Evolutionary conservation across 1,139 yeast species (phyloP), one percentile per base, ranked within the genome.

Genomic region (Scheffersomyces parashehatae): DNA sequence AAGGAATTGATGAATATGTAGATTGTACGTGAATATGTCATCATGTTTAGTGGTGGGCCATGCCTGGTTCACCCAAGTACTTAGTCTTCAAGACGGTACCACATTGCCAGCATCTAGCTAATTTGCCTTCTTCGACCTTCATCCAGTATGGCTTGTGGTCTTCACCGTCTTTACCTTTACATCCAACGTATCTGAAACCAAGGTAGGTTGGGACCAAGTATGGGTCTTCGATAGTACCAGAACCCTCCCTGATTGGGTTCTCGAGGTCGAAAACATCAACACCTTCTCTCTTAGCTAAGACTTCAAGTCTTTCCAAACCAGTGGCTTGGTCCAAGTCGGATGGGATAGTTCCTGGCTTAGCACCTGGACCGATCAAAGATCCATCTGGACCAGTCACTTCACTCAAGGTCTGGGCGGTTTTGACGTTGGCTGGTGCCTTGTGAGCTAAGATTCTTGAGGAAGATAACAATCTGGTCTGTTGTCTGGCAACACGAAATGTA

Each of bases 51-150:
- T 81, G 83, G 63, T 72, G 77, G 57, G 77, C 79, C 65, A 79
- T 84, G 59, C 70, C 79, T 59, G 87, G 86, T 58, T 85, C 88
- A 68, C 97, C 97, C 63, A 91, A 81, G 75, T 85, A 86, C 75
- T 90, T 88, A 60, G 93, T 75, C 63, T 87, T 83, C 80, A 86
- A 91, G 57, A 90, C 96, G 57, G 91, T 85, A 70, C 99, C 99
- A 72, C 98, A 93, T 70, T 91, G 97, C 96, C 97, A 89, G 78
- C 98, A 95, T 83, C 99, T 90, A 56, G 88, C 88, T 54, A 85
- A 85, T 72, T 87, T 76, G 45, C 82, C 88, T 55, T 79, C 82
- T 57, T 91, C 86, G 59, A 96, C 96, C 73, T 85, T 85, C 76
- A 93, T 81, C 98, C 99, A 93, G 83, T 83, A 83, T 56, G 89